Evolutionary conservation across 768 basidiomycete species (phyloP).

Genomic region (Pleurotus platypus): DNA sequence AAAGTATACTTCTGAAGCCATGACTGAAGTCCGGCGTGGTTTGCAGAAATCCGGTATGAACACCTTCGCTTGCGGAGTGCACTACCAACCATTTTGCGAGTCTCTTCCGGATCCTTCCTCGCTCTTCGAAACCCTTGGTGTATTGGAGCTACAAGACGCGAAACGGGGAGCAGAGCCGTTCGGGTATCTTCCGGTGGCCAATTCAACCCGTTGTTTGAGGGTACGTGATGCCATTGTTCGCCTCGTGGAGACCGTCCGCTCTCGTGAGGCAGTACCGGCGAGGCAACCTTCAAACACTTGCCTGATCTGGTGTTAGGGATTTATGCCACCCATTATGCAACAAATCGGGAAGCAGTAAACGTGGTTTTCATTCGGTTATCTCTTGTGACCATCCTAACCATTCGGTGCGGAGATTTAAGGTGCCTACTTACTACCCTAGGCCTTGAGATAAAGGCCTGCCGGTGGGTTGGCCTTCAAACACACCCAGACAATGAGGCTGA

Average conservation of each 20-base stretch:
- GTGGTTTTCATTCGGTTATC: slow-evolving; percentile 2
- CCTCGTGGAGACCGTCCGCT: neutral
- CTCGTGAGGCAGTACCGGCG: neutral
- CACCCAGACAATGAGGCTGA: slow-evolving; percentile 6
- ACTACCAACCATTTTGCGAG: too few species aligned
- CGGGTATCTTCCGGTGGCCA: too few species aligned
- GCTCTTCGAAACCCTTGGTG: too few species aligned
- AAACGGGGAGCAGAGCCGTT: neutral
- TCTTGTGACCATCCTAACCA: neutral
- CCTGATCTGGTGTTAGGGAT: neutral
- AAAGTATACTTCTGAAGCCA: too few species aligned
- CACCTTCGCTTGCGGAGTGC: too few species aligned
- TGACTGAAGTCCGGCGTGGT: too few species aligned
- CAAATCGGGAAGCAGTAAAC: slow-evolving; percentile 3
- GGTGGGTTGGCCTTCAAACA: neutral
- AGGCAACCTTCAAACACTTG: neutral
- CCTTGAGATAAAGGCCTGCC: slow-evolving; percentile 7
- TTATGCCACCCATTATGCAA: neutral
- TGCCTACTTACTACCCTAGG: neutral
- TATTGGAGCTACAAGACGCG: neutral
- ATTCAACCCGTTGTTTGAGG: neutral
- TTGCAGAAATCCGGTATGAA: too few species aligned
- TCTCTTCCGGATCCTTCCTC: too few species aligned
- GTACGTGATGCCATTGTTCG: neutral
- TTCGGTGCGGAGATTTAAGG: neutral